These are phyloP conservation scores for Rhipidocladum racemiflorum DNA, from an alignment of 176 grass and related monocot species.

Conservation along the genomic window DNA sequence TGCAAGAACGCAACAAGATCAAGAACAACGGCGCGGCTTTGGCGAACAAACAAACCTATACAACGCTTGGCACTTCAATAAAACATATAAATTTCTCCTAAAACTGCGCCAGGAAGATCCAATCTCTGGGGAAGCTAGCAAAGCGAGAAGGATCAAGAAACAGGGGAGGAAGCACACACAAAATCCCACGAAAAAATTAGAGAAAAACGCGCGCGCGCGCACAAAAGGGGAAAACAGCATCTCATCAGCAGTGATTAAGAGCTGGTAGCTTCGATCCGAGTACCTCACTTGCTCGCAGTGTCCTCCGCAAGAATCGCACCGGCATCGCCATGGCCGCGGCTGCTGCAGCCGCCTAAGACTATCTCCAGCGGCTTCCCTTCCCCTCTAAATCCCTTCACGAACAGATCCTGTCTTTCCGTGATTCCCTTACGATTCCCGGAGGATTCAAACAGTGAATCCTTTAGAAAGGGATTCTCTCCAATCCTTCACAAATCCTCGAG, in stretches of 20 bases:
- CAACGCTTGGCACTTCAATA: not conserved
- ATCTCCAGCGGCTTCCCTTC: too few relatives aligned
- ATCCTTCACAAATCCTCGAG: too few relatives aligned
- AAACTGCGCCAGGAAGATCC: not conserved
- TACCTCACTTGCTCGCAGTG: slow-evolving; percentile 31
- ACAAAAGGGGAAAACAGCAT: not conserved
- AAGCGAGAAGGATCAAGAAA: not conserved
- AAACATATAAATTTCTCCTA: not conserved
- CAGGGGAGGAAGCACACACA: not conserved
- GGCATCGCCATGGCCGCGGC: slow-evolving; percentile 34
- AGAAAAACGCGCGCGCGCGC: not conserved
- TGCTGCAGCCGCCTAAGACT: not conserved
- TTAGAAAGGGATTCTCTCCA: too few relatives aligned
- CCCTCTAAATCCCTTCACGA: too few relatives aligned
- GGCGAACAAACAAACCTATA: not conserved
- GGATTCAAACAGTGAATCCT: too few relatives aligned
- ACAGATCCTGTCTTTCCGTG: too few relatives aligned
- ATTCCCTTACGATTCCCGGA: too few relatives aligned
- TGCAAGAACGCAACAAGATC: not conserved
- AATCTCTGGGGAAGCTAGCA: not conserved
- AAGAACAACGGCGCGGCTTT: not conserved
- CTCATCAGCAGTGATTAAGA: not conserved
- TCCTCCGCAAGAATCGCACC: slow-evolving; percentile 31
- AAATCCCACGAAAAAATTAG: not conserved
- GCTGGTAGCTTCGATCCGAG: not conserved